Base-by-base conservation (phyloP, 768 basidiomycete species). In the Auricularia heimuer region DNA sequence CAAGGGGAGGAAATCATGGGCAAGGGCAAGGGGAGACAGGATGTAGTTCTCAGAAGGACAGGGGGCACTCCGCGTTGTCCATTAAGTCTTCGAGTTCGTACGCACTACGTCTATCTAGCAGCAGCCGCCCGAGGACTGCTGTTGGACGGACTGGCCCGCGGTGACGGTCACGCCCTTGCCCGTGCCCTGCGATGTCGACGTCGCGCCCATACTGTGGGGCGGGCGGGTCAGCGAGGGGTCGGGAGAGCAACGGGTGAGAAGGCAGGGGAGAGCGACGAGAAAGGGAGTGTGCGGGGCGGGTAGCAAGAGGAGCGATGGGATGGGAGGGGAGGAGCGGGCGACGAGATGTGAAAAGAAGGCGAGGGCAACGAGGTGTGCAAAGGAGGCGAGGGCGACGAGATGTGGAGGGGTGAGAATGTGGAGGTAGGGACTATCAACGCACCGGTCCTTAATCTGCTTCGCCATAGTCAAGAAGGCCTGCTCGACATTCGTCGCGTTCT, bases 391-490 rank as follows among this genome's bases (percentile, higher is more conserved):
- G 16, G 65, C 1, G 60, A 24, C 24, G 24, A 29, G 29, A 29
- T 29, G 29, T 29, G 29, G 29, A 2, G 29, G 29, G 29, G 29
- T 29, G 29, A 29, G 29, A 29, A 29, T 29, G 29, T 29, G 29
- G 29, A 29, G 29, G 2, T 29, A 29, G 29, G 29, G 29, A 29
- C 29, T 29, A 29, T 29, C 29, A 29, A 68, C 84, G 37, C 71
- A 89, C 91, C 91, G 86, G 76, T 94, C 92, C 75, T 94, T 93
- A 74, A 94, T 93, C 77, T 93, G 92, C 81, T 96, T 92, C 3
- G 97, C 95, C 85, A 99, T 92, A 36, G 94, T 95, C 82, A 98
- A 87, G 85, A 99, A 99, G 4, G 97, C 95, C 77, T 99, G 94
- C 76, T 99, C 97, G 66, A 99, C 97, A 71, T 97, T 97, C 67